Evolutionary conservation across 2,329 filamentous ascomycete genomes (phyloP), one percentile per base, ranked within the genome.

Genomic region (Fusarium pseudoanthophilum): DNA sequence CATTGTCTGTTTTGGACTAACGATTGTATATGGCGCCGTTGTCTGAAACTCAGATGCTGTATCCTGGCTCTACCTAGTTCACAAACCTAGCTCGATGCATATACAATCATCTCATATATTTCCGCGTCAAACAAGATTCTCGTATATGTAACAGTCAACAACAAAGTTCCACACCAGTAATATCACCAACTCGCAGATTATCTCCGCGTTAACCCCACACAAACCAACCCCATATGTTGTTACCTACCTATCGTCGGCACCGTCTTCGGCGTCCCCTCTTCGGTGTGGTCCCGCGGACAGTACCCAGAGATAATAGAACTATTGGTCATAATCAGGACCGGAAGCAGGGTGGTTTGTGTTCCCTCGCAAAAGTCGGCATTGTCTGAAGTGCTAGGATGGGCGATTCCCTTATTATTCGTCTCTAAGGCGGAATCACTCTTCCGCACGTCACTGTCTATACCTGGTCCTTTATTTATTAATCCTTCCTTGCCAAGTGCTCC

Each of bases 381-480:
- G 14, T 32, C n/a, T 45, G 43, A 48, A 51, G 58, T 46, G 36
- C 45, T 49, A 48, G 43, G 55, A 37, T 61, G 37, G 43, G 21
- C 34, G 57, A 59, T 40, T 43, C 36, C 40, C 62, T 53, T 64
- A 30, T 37, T 51, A 36, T 21, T 46, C 34, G n/a, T 53, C 32
- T 52, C 36, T 26, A 40, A 66, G 46, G 43, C 72, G 72, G 71
- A 48, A 55, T 71, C 71, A 74, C 63, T 68, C 67, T 73, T 74
- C 71, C 71, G 71, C 34, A 42, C 24, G 28, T 40, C 36, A 34
- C 52, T 53, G 36, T 49, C 52, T 48, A 45, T 49, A 34, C 48
- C 48, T 46, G 30, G 60, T 37, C 45, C 43, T 53, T 52, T 20
- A 68, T 53, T 52, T 20, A 68, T 43, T 43, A 21, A 49, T 60